Percentiles rank a stretch among this genome's conserved stretches.
These are phyloP conservation scores for Termitomyces eurrhizus DNA, from an alignment of 768 basidiomycete species.

Conservation along the genomic window DNA sequence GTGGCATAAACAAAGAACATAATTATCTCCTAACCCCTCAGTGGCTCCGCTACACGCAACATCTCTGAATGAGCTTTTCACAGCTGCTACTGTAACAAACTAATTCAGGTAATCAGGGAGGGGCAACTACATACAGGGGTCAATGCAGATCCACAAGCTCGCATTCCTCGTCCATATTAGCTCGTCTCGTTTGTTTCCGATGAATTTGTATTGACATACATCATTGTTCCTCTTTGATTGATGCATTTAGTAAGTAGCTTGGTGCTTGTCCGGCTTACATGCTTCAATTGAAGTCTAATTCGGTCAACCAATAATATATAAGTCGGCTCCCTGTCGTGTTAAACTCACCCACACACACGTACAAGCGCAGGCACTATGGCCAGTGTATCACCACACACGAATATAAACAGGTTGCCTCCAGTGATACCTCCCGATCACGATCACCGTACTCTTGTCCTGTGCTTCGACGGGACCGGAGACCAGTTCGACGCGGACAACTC, in stretches of 20 bases:
- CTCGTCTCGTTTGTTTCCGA: neutral
- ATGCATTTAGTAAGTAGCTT: no score
- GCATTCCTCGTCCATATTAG: neutral
- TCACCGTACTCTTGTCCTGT: constrained; percentile 44
- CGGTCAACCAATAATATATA: neutral
- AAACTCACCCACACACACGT: neutral
- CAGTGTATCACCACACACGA: neutral
- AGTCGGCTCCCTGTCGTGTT: neutral
- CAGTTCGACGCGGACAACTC: constrained; percentile 52
- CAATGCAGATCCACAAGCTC: no score
- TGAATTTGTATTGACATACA: neutral
- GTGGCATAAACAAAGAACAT: no score
- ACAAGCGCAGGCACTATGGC: neutral
- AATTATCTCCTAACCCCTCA: neutral
- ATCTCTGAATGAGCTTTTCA: neutral
- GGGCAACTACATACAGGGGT: no score
- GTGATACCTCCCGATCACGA: constrained; percentile 38
- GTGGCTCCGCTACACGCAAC: neutral
- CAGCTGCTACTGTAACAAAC: neutral
- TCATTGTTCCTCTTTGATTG: neutral
- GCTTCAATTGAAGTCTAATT: neutral
- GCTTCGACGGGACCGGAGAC: constrained; percentile 57
- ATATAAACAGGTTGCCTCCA: constrained; percentile 16
- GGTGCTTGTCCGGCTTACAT: neutral
- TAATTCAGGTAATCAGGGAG: no score